phyloP scores from a whole-genome alignment of 2,329 filamentous ascomycete species.

The Cercospora sp. region DNA sequence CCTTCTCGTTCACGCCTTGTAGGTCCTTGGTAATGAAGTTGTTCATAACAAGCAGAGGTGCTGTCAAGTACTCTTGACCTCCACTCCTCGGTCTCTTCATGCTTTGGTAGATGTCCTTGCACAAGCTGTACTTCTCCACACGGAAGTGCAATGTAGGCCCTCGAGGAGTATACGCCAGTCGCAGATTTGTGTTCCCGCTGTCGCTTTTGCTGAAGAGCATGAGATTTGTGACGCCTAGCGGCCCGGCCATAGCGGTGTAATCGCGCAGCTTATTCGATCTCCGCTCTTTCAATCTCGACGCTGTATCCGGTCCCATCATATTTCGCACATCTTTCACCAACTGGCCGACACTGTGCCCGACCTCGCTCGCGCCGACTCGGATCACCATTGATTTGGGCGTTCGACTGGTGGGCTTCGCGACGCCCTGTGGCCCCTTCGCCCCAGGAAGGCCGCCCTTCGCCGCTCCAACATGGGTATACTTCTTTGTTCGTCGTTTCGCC shows the following conservation, averaged over 20 bases:
- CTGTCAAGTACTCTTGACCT: conserved; percentile 77
- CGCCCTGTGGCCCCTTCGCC: conserved; percentile 55
- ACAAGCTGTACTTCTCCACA: conserved; percentile 90
- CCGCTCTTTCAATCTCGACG: conserved; percentile 83
- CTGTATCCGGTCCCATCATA: conserved; percentile 96
- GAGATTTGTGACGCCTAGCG: conserved; percentile 87
- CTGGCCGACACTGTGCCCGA: conserved; percentile 88
- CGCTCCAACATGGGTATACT: conserved; percentile 78
- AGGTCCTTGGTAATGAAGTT: conserved; percentile 70
- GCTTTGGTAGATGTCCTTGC: conserved; percentile 82
- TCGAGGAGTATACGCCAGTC: conserved; percentile 81
- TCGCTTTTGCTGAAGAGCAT: conserved; percentile 89
- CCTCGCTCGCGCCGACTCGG: conserved; percentile 89
- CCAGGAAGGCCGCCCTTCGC: conserved; percentile 57
- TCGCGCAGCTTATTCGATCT: conserved; percentile 85
- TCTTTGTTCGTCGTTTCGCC: conserved; percentile 81
- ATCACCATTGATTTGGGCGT: conserved; percentile 98
- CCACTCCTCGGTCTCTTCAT: conserved; percentile 80
- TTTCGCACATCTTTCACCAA: conserved; percentile 85
- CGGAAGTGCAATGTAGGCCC: conserved; percentile 93
- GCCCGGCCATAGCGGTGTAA: conserved; percentile 93
- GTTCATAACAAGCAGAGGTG: conserved; percentile 97
- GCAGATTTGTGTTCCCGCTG: conserved; percentile 87
- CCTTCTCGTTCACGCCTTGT: conserved; percentile 41
- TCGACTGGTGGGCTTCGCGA: conserved; percentile 58